Evolutionary conservation across 352 stramenopile species (phyloP).

Genomic region (Pythium periplocum): DNA sequence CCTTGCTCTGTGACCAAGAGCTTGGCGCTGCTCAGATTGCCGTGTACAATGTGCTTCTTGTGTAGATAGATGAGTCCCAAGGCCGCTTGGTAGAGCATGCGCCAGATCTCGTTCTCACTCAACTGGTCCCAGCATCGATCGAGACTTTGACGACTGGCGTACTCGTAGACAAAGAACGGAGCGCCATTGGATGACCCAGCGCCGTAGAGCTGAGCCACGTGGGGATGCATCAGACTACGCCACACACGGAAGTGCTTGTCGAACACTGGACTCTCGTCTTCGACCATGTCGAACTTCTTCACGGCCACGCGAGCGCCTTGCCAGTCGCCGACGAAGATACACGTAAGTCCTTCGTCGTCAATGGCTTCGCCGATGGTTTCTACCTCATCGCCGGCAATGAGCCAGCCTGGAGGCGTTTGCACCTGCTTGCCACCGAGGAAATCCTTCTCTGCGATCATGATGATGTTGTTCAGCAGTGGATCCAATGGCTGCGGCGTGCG

Average conservation of each 20-base stretch:
- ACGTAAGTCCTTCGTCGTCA: constrained; percentile 4
- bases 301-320: constrained; percentile 19
- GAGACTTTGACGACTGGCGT: constrained; percentile 13
- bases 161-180: constrained; percentile 30
- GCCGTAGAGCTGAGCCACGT: constrained; percentile 25
- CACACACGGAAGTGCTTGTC: constrained; percentile 24
- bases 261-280: constrained; percentile 20
- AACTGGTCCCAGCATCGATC: constrained; percentile 18
- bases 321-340: constrained; percentile 18
- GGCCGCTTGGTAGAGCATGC: constrained; percentile 11
- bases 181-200: constrained; percentile 14
- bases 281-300: constrained; percentile 14
- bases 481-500: neutral
- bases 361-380: neutral
- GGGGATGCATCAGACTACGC: constrained; percentile 16
- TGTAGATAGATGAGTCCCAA: constrained; percentile 1
- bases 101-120: constrained; percentile 10
- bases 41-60: constrained; percentile 3
- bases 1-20: constrained; percentile 1
- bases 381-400: constrained; percentile 4
- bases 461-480: constrained; percentile 2
- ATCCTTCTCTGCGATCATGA: constrained; percentile 9
- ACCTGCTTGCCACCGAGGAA: constrained; percentile 5
- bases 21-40: constrained; percentile 4
- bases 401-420: neutral